These are phyloP conservation scores for Fomitopsis palustris DNA, from an alignment of 1,284 basidiomycete genomes.

Conservation along the genomic window DNA sequence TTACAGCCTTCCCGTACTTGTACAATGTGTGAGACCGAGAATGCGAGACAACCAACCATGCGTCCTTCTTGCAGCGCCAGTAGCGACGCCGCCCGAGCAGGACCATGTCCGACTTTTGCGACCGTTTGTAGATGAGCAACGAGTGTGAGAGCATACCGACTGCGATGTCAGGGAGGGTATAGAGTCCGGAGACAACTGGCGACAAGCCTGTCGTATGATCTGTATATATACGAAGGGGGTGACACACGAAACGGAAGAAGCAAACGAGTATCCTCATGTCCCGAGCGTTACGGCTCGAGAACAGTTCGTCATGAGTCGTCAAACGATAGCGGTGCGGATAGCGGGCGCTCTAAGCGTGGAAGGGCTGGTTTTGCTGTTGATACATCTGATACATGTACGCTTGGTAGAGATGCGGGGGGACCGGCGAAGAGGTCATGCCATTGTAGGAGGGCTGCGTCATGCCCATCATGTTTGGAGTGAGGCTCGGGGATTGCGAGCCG, in stretches of 20 bases:
- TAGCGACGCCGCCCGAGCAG: constrained; percentile 21
- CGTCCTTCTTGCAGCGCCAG: constrained; percentile 28
- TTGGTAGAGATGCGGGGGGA: constrained; percentile 73
- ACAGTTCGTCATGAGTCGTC: constrained; percentile 24
- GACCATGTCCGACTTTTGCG: constrained; percentile 20
- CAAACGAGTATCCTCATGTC: constrained; percentile 20
- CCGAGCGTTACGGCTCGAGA: constrained; percentile 18
- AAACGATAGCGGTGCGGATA: constrained; percentile 21
- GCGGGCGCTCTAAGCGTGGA: constrained; percentile 54
- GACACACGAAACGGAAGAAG: constrained; percentile 9
- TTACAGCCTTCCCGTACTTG: constrained; percentile 38
- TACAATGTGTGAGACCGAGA: constrained; percentile 36
- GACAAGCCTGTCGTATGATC: constrained; percentile 11
- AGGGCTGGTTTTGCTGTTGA: constrained; percentile 66
- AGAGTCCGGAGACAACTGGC: constrained; percentile 9
- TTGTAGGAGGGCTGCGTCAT: constrained; percentile 65
- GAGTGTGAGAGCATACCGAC: constrained; percentile 18
- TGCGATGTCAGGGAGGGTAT: constrained; percentile 18
- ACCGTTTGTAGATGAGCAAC: constrained; percentile 14
- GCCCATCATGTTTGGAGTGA: constrained; percentile 51
- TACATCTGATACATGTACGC: constrained; percentile 81
- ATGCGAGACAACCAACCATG: constrained; percentile 31
- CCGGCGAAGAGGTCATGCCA: constrained; percentile 53
- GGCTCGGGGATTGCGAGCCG: constrained; percentile 54
- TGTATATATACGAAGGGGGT: constrained; percentile 16